Conservation (phyloP, 75 land plant species). For the Chamaecyparis obtusa region DNA sequence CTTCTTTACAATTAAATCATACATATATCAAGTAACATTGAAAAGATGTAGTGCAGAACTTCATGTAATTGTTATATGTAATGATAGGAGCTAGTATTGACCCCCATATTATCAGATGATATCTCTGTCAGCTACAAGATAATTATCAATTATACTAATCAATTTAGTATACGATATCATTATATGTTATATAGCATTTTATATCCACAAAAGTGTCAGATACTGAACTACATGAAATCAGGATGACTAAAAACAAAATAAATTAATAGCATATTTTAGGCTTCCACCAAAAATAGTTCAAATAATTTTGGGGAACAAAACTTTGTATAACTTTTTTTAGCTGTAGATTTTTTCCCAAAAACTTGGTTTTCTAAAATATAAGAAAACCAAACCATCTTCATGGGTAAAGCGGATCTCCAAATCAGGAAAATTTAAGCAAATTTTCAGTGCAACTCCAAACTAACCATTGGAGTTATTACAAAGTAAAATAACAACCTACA, state of each 20-base stretch:
- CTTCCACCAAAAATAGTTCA: background rate
- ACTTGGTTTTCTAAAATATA: background rate
- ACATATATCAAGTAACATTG: background rate
- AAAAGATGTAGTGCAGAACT: background rate
- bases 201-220: background rate
- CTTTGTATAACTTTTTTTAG: background rate
- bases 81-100: conserved; percentile 89
- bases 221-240: background rate
- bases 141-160: background rate
- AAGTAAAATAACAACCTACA: background rate
- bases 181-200: background rate
- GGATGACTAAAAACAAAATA: background rate
- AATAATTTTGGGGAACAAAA: background rate
- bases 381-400: background rate
- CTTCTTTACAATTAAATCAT: background rate
- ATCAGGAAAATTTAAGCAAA: background rate
- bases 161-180: background rate
- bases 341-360: background rate
- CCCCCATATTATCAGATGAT: conserved; percentile 47
- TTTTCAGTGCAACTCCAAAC: too few species aligned
- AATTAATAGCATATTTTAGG: background rate
- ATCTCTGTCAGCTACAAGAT: conserved; percentile 61
- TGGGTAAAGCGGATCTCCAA: background rate
- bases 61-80: conserved; percentile 60
- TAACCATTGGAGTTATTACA: too few species aligned